phyloP scores from a whole-genome alignment of 2,329 filamentous ascomycete genomes.

The Exophiala alcalophila region DNA sequence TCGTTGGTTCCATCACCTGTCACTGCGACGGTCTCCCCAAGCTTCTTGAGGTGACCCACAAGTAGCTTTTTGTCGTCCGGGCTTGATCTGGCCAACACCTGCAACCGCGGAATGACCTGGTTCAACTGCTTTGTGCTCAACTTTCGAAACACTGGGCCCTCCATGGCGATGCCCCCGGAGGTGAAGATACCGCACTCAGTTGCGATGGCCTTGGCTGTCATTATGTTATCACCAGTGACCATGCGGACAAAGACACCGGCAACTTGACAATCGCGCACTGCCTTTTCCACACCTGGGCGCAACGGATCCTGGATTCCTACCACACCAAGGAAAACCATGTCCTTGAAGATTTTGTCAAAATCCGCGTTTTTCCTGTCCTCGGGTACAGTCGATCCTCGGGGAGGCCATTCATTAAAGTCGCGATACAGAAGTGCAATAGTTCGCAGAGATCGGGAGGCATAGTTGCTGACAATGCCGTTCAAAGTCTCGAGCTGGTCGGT shows the following conservation, averaged over 20 bases:
- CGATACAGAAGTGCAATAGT: constrained; percentile 82
- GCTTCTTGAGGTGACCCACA: constrained; percentile 67
- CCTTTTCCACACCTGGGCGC: constrained; percentile 69
- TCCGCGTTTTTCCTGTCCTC: constrained; percentile 60
- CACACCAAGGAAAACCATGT: constrained; percentile 66
- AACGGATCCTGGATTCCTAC: constrained; percentile 81
- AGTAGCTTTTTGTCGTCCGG: constrained; percentile 74
- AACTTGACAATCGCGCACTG: constrained; percentile 68
- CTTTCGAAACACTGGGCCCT: constrained; percentile 75
- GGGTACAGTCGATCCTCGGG: constrained; percentile 55
- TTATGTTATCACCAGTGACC: constrained; percentile 80
- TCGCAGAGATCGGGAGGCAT: constrained; percentile 74
- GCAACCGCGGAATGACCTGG: constrained; percentile 65
- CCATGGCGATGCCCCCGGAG: constrained; percentile 67
- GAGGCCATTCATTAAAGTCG: constrained; percentile 83
- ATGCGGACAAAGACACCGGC: constrained; percentile 79
- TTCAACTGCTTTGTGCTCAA: constrained; percentile 63
- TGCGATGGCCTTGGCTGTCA: constrained; percentile 76
- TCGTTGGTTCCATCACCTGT: constrained; percentile 84
- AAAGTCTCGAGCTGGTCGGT: constrained; percentile 58
- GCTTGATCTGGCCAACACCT: constrained; percentile 70
- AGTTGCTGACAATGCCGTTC: constrained; percentile 67
- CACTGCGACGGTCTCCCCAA: constrained; percentile 75
- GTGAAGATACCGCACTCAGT: constrained; percentile 74
- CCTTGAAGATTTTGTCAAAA: constrained; percentile 64